Conservation (phyloP, 805 yeast species). For the Monosporozyma servazzii region DNA sequence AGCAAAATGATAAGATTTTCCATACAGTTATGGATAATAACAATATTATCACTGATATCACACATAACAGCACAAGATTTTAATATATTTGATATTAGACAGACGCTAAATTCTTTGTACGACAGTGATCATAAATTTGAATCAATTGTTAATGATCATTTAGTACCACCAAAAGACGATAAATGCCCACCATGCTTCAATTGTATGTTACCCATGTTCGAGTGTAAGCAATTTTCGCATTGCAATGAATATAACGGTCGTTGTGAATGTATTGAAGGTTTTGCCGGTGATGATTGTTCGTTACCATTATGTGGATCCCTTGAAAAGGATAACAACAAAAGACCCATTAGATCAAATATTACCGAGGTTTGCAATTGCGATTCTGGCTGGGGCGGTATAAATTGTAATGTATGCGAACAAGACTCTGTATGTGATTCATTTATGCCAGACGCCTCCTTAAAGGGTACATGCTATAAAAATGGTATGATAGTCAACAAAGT, state of each 20-base stretch:
- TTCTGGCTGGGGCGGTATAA: constrained; percentile 88
- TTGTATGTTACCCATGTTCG: constrained; percentile 84
- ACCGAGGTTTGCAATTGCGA: constrained; percentile 56
- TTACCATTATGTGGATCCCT: constrained; percentile 82
- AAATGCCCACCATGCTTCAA: constrained; percentile 88
- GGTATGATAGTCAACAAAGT: constrained; percentile 75
- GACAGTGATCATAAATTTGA: background rate
- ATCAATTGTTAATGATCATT: background rate
- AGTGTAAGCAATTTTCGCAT: constrained; percentile 81
- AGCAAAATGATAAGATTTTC: background rate
- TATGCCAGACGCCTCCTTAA: constrained; percentile 67
- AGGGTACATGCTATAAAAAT: constrained; percentile 81
- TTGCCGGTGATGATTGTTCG: constrained; percentile 88
- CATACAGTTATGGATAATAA: background rate
- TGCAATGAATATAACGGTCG: constrained; percentile 84
- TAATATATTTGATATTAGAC: background rate
- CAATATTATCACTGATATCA: background rate
- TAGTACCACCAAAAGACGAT: background rate
- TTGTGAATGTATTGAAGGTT: constrained; percentile 88
- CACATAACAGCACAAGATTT: background rate
- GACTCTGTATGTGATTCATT: constrained; percentile 77
- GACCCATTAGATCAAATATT: constrained; percentile 55
- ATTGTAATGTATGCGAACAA: constrained; percentile 74
- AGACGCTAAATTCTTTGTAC: background rate
- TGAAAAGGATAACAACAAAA: constrained; percentile 32